Conservation (phyloP, 163 green algal genomes). For the Coccomyxa subellipsoidea region DNA sequence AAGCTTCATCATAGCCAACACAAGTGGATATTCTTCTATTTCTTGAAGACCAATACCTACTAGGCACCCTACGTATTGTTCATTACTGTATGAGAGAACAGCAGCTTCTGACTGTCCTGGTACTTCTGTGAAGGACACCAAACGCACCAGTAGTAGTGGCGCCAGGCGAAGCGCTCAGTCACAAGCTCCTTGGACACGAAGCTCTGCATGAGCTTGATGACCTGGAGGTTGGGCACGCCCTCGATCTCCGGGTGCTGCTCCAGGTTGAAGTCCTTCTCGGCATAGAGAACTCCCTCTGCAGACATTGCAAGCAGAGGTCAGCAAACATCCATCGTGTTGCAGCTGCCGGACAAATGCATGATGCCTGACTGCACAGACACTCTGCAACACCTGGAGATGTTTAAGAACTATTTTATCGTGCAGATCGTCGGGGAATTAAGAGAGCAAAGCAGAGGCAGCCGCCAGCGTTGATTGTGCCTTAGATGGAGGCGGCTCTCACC, state of each 20-base stretch:
- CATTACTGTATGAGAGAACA: background rate
- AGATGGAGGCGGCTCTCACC: background rate
- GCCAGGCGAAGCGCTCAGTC: conserved; percentile 95
- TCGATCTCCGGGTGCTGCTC: conserved; percentile 90
- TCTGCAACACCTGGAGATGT: too few species aligned
- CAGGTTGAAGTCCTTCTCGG: conserved; percentile 99
- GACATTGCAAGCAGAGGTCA: background rate
- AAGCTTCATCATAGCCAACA: background rate
- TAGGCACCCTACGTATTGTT: too few species aligned
- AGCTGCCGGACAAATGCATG: background rate
- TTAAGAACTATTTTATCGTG: too few species aligned
- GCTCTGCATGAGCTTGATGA: conserved; percentile 99
- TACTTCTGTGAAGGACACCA: background rate
- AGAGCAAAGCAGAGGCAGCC: too few species aligned
- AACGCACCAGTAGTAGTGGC: conserved; percentile 97
- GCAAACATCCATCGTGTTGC: background rate
- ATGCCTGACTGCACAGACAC: too few species aligned
- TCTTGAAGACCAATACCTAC: too few species aligned
- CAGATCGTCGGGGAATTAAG: too few species aligned
- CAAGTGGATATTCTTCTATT: too few species aligned
- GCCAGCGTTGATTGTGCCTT: too few species aligned
- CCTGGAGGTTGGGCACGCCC: conserved; percentile 94
- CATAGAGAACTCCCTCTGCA: conserved; percentile 96
- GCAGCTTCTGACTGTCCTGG: background rate
- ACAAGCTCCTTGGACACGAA: conserved; percentile 97